Evolutionary conservation across 306 rosid species (phyloP).

Genomic region (Neltuma alba): DNA sequence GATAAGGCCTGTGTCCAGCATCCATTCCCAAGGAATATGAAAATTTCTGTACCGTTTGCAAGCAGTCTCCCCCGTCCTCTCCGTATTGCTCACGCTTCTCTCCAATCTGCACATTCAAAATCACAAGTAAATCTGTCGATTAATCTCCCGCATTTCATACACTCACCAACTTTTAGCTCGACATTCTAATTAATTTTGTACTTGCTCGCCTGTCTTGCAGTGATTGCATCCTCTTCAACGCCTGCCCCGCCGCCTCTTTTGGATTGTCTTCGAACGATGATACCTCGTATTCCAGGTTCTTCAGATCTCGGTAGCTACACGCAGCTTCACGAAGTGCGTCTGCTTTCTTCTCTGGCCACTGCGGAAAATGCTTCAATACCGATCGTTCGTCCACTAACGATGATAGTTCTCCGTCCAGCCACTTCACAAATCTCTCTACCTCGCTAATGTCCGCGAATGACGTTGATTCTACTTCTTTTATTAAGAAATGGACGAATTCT

Average conservation of each 20-base stretch:
- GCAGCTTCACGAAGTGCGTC: slow-evolving; percentile 89
- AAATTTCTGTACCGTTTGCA: slow-evolving; percentile 70
- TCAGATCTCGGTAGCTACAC: slow-evolving; percentile 72
- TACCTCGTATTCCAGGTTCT: slow-evolving; percentile 69
- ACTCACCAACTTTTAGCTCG: not conserved
- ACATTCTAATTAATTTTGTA: slow-evolving; percentile 38
- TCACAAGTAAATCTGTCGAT: not conserved
- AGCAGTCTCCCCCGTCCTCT: slow-evolving; percentile 72
- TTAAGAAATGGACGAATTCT: slow-evolving; percentile 64
- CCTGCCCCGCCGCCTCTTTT: slow-evolving; percentile 55
- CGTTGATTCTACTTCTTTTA: slow-evolving; percentile 64
- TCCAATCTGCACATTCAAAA: slow-evolving; percentile 66
- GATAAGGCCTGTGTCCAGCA: slow-evolving; percentile 71
- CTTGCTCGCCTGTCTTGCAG: slow-evolving; percentile 98
- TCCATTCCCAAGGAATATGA: slow-evolving; percentile 92
- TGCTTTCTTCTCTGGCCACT: slow-evolving; percentile 91
- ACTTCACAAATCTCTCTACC: slow-evolving; percentile 74
- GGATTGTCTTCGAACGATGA: slow-evolving; percentile 63
- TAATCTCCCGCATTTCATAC: slow-evolving; percentile 4
- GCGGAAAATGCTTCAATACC: slow-evolving; percentile 80
- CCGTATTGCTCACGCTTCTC: slow-evolving; percentile 63
- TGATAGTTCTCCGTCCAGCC: slow-evolving; percentile 80
- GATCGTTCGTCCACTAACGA: slow-evolving; percentile 86
- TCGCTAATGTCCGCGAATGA: slow-evolving; percentile 58
- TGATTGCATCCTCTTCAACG: slow-evolving; percentile 73